Base-by-base conservation (phyloP, 139 green algal genomes). In the Coelastrella sp. region DNA sequence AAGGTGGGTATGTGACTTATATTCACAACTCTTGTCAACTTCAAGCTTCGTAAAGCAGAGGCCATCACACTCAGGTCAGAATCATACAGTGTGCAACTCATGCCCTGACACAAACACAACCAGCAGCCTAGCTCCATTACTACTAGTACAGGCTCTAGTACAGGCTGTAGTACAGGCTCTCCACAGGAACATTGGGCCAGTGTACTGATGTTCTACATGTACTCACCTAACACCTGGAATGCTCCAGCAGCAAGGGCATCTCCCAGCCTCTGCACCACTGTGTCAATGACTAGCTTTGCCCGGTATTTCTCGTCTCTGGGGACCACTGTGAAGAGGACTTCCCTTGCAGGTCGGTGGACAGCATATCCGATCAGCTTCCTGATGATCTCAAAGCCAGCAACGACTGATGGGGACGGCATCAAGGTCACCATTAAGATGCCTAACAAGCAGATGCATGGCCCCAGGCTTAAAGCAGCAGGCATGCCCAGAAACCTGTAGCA, bases 311-410 rank as follows among this genome's bases (percentile, higher is more conserved):
- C 94, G 2, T 95, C 91, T 2, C 86, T 73, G 0, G 79, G 84
- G 6, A 98, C 87, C 3, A 96, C 94, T 1, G 94, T 98, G 89
- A 94, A 98, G 38, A 98, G 81, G 17, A 93, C 86, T 89, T 97
- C 94, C 0, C 94, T 79, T 0, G 92, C 90, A 5, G 94, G 94
- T 23, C 93, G 78, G 2, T 90, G 87, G 23, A 97, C 51, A 3
- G 85, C 79, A 67, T 97, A 96, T 2, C 83, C 89, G 50, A 93
- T 37, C 41, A 95, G 77, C 87, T 96, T 96, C 34, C 93, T 89
- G 38, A 91, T 23, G 5, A 95, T 83, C 50, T 96, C 93, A 8
- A 73, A 89, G 15, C 53, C 17, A 0, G 85, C 89, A 15, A 96
- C 89, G 23, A 86, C 53, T 6, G 45, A 23, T 6, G 85, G 71